A percentile compares a stretch with the other conserved stretches of the same genome.
Conservation (phyloP, 2,329 filamentous ascomycete species). For the Phialocephala subalpina region DNA sequence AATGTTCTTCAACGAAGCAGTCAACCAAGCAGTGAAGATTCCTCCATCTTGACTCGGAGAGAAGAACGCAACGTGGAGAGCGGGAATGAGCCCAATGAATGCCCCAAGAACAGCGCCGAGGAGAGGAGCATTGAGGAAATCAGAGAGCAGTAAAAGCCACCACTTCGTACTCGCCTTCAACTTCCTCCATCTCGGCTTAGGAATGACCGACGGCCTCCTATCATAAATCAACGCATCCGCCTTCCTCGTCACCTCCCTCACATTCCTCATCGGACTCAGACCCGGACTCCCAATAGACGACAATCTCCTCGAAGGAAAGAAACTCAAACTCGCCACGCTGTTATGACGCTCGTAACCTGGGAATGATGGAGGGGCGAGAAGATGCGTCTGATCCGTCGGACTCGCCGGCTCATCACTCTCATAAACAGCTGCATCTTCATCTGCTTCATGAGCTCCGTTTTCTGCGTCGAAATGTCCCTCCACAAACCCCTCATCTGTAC, state of each 20-base stretch:
- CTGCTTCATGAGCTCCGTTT: slow-evolving; percentile 14
- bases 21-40: slow-evolving; percentile 72
- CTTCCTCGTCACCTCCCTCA: no score
- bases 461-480: slow-evolving; percentile 21
- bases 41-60: slow-evolving; percentile 63
- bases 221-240: slow-evolving; percentile 22
- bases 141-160: slow-evolving; percentile 48
- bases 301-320: slow-evolving; percentile 42
- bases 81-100: slow-evolving; percentile 65
- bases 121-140: slow-evolving; percentile 68
- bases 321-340: slow-evolving; percentile 36
- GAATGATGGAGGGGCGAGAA: slow-evolving; percentile 51
- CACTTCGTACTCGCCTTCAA: slow-evolving; percentile 42
- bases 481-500: slow-evolving; percentile 39
- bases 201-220: slow-evolving; percentile 40
- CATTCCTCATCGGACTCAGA: background rate
- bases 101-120: slow-evolving; percentile 66
- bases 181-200: slow-evolving; percentile 38
- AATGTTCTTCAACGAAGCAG: slow-evolving; percentile 65
- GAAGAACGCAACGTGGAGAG: slow-evolving; percentile 70
- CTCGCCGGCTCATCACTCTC: slow-evolving; percentile 45
- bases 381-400: slow-evolving; percentile 48
- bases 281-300: background rate
- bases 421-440: slow-evolving; percentile 35
- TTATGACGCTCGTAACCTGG: slow-evolving; percentile 12